phyloP scores from a whole-genome alignment of 78 protist species.

The Dictyostelium intermedium region DNA sequence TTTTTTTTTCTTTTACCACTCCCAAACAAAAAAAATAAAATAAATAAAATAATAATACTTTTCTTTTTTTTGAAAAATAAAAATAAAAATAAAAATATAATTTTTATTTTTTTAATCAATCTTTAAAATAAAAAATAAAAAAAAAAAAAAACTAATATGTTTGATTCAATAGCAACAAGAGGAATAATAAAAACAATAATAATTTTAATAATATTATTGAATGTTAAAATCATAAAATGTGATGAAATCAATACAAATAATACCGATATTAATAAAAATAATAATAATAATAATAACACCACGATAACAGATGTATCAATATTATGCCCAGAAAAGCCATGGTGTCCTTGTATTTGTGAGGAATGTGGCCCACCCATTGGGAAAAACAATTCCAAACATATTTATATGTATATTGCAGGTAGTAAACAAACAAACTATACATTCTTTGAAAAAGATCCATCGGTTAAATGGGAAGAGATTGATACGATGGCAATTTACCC shows the following conservation, averaged over 20 bases:
- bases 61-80: no score
- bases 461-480: neutral
- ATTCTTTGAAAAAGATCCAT: neutral
- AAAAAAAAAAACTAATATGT: neutral
- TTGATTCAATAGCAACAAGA: neutral
- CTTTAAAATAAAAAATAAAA: neutral
- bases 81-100: no score
- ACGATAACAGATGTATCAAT: neutral
- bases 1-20: no score
- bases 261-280: neutral
- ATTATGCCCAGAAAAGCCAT: neutral
- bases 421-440: neutral
- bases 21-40: neutral
- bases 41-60: no score
- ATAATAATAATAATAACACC: neutral
- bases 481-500: neutral
- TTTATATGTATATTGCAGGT: neutral
- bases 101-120: no score
- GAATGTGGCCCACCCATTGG: constrained; percentile 1
- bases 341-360: neutral
- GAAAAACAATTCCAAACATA: neutral
- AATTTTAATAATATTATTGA: neutral
- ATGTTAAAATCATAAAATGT: neutral
- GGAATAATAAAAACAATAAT: neutral
- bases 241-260: neutral